Conservation (phyloP, 164 flowering plant genomes). For the Berberis vulgaris region DNA sequence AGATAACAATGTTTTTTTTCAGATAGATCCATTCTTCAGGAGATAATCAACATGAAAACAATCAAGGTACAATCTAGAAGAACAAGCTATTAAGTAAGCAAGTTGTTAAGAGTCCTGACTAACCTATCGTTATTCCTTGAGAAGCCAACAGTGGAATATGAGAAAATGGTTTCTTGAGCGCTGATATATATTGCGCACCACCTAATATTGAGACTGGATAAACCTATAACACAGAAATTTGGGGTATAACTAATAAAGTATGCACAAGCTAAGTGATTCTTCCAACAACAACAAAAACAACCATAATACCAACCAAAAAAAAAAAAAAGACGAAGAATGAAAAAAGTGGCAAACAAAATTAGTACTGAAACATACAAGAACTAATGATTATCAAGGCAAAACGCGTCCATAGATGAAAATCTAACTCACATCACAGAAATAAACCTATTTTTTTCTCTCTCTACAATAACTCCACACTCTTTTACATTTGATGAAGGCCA, state of each 20-base stretch:
- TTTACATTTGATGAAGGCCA: too few relatives aligned
- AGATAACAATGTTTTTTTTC: too few relatives aligned
- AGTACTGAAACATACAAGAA: neutral
- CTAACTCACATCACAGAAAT: neutral
- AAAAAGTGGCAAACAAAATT: too few relatives aligned
- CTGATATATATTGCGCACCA: constrained; percentile 22
- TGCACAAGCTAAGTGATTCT: neutral
- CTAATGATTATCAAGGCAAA: neutral
- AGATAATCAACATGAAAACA: neutral
- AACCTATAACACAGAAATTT: constrained; percentile 14
- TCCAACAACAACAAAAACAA: neutral
- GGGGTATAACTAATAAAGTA: neutral
- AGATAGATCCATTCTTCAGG: too few relatives aligned
- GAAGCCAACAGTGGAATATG: constrained; percentile 31
- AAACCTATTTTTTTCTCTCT: too few relatives aligned
- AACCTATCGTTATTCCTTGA: constrained; percentile 28
- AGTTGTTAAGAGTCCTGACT: neutral
- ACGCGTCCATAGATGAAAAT: neutral
- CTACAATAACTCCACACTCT: too few relatives aligned
- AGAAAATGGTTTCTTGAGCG: constrained; percentile 26
- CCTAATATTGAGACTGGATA: constrained; percentile 28
- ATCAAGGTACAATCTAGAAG: neutral
- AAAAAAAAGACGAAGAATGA: too few relatives aligned
- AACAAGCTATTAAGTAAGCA: neutral
- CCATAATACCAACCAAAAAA: neutral